Evolutionary conservation across 177 flowering plant species (phyloP), one percentile per base, ranked within the genome.

Genomic region (Vitis hybrid): DNA sequence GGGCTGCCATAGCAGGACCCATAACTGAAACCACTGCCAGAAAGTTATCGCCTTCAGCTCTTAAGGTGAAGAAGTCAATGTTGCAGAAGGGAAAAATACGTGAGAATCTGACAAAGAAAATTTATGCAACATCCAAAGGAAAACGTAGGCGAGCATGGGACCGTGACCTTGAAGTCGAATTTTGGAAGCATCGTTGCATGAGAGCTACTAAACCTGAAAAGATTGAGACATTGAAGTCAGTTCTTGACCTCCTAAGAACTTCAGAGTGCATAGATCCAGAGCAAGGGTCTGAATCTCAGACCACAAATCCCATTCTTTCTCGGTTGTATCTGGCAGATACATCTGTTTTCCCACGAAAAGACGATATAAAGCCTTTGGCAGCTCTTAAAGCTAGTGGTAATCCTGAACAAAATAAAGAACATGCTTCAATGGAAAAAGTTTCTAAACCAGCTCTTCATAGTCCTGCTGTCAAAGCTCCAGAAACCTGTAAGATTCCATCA

Each of bases 241-340:
- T 93, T 80, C 92, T 95, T 66, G 83, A 80, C 69, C 89, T 90
- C 71, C 85, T 95, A 13, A 82, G 71, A 71, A 81, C 76, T 72
- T 62, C 88, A 49, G 84, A 80, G 65, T 69, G 64, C 68, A 49
- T 76, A 52, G 83, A 74, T 20, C 66, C 55, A 58, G 81, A 82
- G 64, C 65, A 76, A 32, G 78, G 20, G 24, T 59, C 78, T 65
- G 81, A 82, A 57, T 69, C 20, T 50, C 85, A 79, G 67, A 75
- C 61, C 21, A 49, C 70, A 57, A 76, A 85, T 79, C 83, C 94
- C 30, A 91, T 95, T 75, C 91, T 93, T 64, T 90, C 98, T 18
- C 83, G 97, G 78, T 78, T 93, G 83, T 93, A 95, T 86, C 72
- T 92, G 71, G 99, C 99, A 18, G 99, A 95, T 84, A 75, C 89